Evolutionary conservation across 2,329 filamentous ascomycete genomes (phyloP), one percentile per base, ranked within the genome.

Genomic region (Ilyonectria mors-panacis): DNA sequence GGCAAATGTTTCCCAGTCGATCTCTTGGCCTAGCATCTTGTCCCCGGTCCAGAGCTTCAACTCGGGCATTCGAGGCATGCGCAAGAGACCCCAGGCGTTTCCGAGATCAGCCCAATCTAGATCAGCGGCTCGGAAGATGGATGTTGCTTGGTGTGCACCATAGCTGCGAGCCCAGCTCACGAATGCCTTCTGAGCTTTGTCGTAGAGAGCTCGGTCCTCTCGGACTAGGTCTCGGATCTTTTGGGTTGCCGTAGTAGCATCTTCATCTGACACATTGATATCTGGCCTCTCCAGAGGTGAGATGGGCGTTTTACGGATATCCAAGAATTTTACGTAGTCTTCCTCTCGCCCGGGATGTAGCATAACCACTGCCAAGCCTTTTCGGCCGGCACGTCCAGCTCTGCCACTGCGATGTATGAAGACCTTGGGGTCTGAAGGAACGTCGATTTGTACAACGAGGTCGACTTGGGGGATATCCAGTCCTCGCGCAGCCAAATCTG

Each of bases 141-240:
- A 97, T 66, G 90, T 92, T 1, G 95, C 94, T 72, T 95, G 91
- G 76, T 98, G 96, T 76, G 96, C 97, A 77, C 90, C 93, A 82
- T 98, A 98, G 72, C 93, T 93, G 77, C 94, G 90, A 1, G 97
- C 90, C 93, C 94, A 98, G 77, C 93, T 95, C 23, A 98, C 95
- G 74, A 99, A 98, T 1, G 92, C 96, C 68, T 92, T 91, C 77
- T 97, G 94, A 1, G 93, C 94, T 76, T 97, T 96, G 79, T 98
- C 94, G 78, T 96, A 92, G 12, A 96, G 78, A 4, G 84, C 86
- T 48, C 86, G 82, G 68, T 89, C 88, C 9, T 81, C 73, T 44
- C 78, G 76, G 13, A 91, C 87, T 4, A 88, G 77, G 12, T 84
- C 82, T 28, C 93, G 88, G 63, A 97, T 92, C 51, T 82, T 85